Evolutionary conservation across 768 basidiomycete species (phyloP).

Genomic region (Lactifluus rugatus): DNA sequence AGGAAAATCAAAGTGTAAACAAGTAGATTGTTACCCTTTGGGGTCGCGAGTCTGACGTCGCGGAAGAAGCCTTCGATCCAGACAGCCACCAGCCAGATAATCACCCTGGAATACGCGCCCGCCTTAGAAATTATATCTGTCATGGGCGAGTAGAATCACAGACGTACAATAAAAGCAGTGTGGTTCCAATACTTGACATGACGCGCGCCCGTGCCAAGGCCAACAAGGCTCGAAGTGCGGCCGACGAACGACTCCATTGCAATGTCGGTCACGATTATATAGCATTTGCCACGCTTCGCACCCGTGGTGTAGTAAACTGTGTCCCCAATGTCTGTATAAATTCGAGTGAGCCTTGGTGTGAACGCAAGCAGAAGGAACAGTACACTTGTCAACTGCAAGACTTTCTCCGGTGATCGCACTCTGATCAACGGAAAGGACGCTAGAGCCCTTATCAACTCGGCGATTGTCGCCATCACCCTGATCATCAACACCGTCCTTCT

Average conservation of each 20-base stretch:
- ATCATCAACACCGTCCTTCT: conserved; percentile 13
- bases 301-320: conserved; percentile 33
- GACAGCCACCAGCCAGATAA: conserved; percentile 33
- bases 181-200: conserved; percentile 34
- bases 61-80: conserved; percentile 40
- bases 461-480: conserved; percentile 13
- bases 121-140: background rate
- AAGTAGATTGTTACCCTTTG: conserved; percentile 36
- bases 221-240: conserved; percentile 36
- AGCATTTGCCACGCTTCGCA: conserved; percentile 31
- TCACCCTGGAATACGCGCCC: conserved; percentile 23
- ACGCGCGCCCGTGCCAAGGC: conserved; percentile 31
- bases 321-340: conserved; percentile 28
- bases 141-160: background rate
- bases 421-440: conserved; percentile 35
- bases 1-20: conserved; percentile 36
- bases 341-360: background rate
- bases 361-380: background rate
- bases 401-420: conserved; percentile 40
- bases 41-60: conserved; percentile 29
- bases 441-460: conserved; percentile 31
- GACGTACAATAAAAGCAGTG: conserved; percentile 31
- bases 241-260: conserved; percentile 38
- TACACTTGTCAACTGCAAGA: conserved; percentile 37
- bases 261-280: conserved; percentile 29